Base-by-base conservation (phyloP, 306 rosid species). In the Fragaria iinumae region DNA sequence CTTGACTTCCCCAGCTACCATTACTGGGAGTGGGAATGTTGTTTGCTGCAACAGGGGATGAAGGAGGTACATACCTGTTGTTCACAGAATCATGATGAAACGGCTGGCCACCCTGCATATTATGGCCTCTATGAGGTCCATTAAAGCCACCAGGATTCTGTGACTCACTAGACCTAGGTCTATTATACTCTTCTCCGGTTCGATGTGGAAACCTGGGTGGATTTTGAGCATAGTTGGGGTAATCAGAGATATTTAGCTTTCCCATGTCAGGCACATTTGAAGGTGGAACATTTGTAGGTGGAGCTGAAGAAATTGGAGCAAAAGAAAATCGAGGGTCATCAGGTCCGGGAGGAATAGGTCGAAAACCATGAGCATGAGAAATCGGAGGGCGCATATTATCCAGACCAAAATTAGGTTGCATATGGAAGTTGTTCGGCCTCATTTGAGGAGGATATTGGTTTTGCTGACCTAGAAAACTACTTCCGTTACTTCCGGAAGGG, bases 1-100 rank as follows among this genome's bases (percentile, higher is more conserved):
- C 98, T 38, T 77, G 84, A 70, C 93, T 74, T 76, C 98, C 98
- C 97, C 94, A 91, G 13, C 2, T 75, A 76, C 87, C 93, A 84
- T 84, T 88, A 79, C 74, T 76, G 73, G 91, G 79, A 79, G 32
- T 76, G 71, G 92, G 80, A 79, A 32, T 71, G 45, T 77, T 81
- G 77, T 83, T 90, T 62, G 79, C 66, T 81, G 64, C 80, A 55
- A 50, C 47, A 49, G 87, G 74, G 41, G 78, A 53, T 6, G 83
- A 68, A 64, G 77, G 59, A 63, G 86, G 77, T 32, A 32, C 36
- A 71, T 77, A 80, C 81, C 86, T 77, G 53, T 82, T 81, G 83
- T 85, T 83, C 81, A 56, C 44, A 64, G 67, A 77, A 64, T 82
- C 87, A 32, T 82, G 77, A 77, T 77, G 81, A 83, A 69, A 83